phyloP scores from a whole-genome alignment of 2,329 filamentous ascomycete genomes.

The Catunica adiposa region DNA sequence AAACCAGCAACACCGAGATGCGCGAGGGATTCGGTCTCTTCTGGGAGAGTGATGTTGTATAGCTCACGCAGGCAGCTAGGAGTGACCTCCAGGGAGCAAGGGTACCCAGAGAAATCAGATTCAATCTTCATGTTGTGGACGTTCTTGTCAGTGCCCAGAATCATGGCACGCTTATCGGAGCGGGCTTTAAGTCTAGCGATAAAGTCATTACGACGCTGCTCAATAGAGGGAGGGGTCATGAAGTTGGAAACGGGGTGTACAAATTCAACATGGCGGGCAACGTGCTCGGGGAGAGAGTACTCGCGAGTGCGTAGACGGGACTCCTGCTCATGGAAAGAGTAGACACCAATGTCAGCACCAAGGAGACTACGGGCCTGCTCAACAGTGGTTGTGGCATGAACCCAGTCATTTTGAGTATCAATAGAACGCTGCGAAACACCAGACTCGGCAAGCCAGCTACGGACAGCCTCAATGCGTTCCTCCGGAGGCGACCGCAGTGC shows the following conservation, averaged over 20 bases:
- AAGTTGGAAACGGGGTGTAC: conserved; percentile 34
- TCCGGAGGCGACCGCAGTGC: conserved; percentile 23
- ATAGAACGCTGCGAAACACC: conserved; percentile 21
- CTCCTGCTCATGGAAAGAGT: conserved; percentile 24
- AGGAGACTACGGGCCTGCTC: conserved; percentile 25
- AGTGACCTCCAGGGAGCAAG: conserved; percentile 22
- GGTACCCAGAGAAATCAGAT: conserved; percentile 11
- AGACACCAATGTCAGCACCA: conserved; percentile 24
- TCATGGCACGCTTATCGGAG: conserved; percentile 6
- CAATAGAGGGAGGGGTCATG: conserved; percentile 23
- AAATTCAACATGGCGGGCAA: conserved; percentile 27
- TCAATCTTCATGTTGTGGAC: conserved; percentile 9
- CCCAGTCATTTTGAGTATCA: conserved; percentile 24
- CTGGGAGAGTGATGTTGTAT: conserved; percentile 29
- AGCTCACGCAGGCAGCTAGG: conserved; percentile 28
- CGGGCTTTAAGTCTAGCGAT: conserved; percentile 16
- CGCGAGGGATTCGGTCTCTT: conserved; percentile 15
- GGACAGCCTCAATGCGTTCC: conserved; percentile 23
- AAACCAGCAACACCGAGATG: conserved; percentile 33
- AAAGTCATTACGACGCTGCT: conserved; percentile 16
- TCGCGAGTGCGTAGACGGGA: conserved; percentile 28
- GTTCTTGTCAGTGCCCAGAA: conserved; percentile 16
- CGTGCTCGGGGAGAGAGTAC: conserved; percentile 28
- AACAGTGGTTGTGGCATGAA: conserved; percentile 28
- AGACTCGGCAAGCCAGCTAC: conserved; percentile 26